These are phyloP conservation scores for Lagenaria siceraria DNA, from an alignment of 306 rosid species.

Conservation along the genomic window DNA sequence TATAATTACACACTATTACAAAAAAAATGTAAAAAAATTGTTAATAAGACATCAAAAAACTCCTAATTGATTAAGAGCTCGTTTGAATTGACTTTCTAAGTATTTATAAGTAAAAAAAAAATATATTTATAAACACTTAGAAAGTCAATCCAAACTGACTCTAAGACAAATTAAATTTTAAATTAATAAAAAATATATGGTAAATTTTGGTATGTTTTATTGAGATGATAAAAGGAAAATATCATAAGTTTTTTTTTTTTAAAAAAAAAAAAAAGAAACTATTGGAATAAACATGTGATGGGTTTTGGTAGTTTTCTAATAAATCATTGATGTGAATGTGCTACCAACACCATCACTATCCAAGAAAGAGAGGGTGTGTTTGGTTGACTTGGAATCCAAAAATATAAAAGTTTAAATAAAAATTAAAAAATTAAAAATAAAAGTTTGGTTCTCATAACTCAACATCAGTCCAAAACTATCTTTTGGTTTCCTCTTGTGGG, in stretches of 20 bases:
- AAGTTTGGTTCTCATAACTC: conserved; percentile 28
- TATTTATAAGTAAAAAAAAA: too few species aligned
- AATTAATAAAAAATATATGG: neutral
- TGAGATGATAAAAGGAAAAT: neutral
- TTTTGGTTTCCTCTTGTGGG: conserved; percentile 24
- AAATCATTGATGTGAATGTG: conserved; percentile 8
- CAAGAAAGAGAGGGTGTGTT: conserved; percentile 13
- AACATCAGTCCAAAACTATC: conserved; percentile 48
- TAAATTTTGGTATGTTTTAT: neutral
- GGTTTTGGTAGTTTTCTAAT: neutral
- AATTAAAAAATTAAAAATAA: neutral
- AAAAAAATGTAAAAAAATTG: too few species aligned
- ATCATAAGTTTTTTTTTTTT: neutral
- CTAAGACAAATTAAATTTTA: neutral
- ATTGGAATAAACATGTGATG: neutral
- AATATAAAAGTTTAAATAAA: too few species aligned
- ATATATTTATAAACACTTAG: too few species aligned
- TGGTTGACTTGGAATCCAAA: conserved; percentile 36
- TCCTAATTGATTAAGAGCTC: too few species aligned
- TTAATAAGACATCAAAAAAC: neutral
- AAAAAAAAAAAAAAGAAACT: too few species aligned
- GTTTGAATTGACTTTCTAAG: neutral
- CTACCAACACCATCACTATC: conserved; percentile 1
- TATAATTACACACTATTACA: neutral
- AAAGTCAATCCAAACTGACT: too few species aligned